Conservation (phyloP, 176 grass and related monocot species). For the Luzula sylvatica region DNA sequence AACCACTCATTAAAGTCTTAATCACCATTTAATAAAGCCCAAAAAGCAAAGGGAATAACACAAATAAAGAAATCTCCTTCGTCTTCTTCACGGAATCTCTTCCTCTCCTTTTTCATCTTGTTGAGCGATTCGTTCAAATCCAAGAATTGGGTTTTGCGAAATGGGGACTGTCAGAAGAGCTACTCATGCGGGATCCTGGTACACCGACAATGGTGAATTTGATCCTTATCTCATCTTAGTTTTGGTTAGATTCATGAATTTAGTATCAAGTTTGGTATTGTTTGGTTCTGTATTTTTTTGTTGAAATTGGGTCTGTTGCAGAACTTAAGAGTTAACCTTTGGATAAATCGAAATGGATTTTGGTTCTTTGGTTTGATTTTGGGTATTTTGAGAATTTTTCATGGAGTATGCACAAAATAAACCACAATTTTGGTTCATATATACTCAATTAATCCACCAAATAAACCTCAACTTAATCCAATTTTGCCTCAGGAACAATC, state of each 20-base stretch:
- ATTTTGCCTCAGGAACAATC: background rate
- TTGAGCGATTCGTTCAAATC: background rate
- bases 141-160: background rate
- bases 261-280: background rate
- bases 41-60: background rate
- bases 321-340: background rate
- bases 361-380: no score
- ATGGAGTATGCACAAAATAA: no score
- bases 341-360: background rate
- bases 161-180: constrained; percentile 69
- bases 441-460: background rate
- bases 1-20: constrained; percentile 1
- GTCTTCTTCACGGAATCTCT: background rate
- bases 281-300: background rate
- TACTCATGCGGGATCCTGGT: constrained; percentile 82
- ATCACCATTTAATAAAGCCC: background rate
- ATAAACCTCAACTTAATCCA: background rate
- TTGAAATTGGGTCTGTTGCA: background rate
- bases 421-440: background rate
- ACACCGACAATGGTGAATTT: constrained; percentile 61
- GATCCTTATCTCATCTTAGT: background rate
- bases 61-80: background rate
- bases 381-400: no score
- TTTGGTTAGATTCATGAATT: background rate
- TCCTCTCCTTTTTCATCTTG: background rate